These are phyloP conservation scores for Seiridium unicorne DNA, from an alignment of 2,329 filamentous ascomycete genomes.

Conservation along the genomic window DNA sequence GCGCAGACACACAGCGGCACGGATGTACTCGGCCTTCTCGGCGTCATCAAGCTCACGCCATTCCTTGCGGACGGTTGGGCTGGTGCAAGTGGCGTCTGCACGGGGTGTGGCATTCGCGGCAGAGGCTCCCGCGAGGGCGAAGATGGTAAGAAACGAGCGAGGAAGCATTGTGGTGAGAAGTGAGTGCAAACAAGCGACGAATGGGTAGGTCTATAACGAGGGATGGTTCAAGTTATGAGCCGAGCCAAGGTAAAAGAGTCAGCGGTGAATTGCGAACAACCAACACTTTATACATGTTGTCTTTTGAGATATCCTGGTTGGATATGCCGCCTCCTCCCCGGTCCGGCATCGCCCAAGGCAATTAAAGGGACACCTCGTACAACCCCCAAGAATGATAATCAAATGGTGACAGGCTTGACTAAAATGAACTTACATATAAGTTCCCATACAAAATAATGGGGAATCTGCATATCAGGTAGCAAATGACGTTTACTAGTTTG, in stretches of 20 bases:
- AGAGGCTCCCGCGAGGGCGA: not conserved
- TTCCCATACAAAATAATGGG: too few relatives aligned
- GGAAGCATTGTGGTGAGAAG: not conserved
- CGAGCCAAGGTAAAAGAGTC: not conserved
- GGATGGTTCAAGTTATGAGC: not conserved
- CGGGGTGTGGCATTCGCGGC: not conserved
- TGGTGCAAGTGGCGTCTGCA: conserved; percentile 11
- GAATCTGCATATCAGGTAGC: too few relatives aligned
- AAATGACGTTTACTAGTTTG: too few relatives aligned
- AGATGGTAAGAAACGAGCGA: not conserved
- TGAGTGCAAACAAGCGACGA: not conserved
- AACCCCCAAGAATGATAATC: too few relatives aligned
- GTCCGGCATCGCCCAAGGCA: not conserved
- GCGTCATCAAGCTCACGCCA: not conserved
- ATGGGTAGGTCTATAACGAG: not conserved
- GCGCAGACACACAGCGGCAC: conserved; percentile 27
- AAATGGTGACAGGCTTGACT: too few relatives aligned
- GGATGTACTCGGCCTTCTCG: conserved; percentile 21
- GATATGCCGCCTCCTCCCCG: not conserved
- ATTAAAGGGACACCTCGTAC: not conserved
- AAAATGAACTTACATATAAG: too few relatives aligned
- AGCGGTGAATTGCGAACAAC: not conserved
- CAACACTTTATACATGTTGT: not conserved
- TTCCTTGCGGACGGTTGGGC: conserved; percentile 3
- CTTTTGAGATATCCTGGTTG: not conserved